Base-by-base conservation (phyloP, 2,329 filamentous ascomycete species). In the Elsinoe arachidis region DNA sequence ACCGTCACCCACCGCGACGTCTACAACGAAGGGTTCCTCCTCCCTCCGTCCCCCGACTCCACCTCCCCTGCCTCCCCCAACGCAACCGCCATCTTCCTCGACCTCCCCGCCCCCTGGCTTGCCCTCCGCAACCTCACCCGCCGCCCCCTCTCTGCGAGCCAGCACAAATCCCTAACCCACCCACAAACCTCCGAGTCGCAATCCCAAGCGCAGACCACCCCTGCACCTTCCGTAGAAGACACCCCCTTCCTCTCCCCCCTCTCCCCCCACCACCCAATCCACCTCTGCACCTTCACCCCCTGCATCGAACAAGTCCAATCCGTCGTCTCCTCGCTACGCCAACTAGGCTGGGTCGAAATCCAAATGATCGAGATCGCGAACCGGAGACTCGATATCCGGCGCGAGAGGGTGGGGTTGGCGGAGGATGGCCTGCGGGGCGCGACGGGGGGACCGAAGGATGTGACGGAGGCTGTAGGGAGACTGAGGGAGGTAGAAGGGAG, bases 231-330 rank as follows among this genome's bases (percentile, higher is more conserved):
- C 14, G 23, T 30, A 23, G 11, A 39, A 34, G 33, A 30, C 23
- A 33, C 17, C 23, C 44, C 46, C n/a, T 62, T 59, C 17, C 62
- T 63, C 38, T 79, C 80, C 1, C 78, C 82, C 0, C 78, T 97
- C 10, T 85, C 93, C 63, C 84, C 88, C 0, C 78, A 79, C n/a
- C 79, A 81, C 41, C 80, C 86, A 4, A 82, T 86, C 1, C 80
- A 93, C 67, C 80, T 99, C 56, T 99, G 93, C 75, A 95, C 90
- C 0, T 99, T 99, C 74, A 95, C 88, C 1, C 93, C 93, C 0
- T 99, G 93, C 72, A 95, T 99, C 63, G 93, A 99, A 73, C 93
- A 99, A 74, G 92, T 95, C 19, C 90, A 87, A 55, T 83, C 85
- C 57, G 97, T 93, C 0, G 85, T 96, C 56, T 86, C 88, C 10